Evolutionary conservation across 2,329 filamentous ascomycete species (phyloP), one percentile per base, ranked within the genome.

Genomic region (Fusarium newnesense): DNA sequence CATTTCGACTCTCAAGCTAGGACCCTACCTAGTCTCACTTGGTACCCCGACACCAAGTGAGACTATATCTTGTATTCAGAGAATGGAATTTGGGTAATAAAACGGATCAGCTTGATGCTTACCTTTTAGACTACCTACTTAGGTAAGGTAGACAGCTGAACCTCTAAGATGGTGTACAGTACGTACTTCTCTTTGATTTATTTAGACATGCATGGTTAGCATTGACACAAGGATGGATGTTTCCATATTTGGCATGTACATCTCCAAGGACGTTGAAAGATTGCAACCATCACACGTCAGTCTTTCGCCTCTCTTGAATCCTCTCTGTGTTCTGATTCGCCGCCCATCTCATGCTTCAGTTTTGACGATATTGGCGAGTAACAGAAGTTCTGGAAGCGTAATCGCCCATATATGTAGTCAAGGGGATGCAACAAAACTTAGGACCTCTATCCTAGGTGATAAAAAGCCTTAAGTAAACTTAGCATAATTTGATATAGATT

Each of bases 241-340:
- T 74, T 73, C 71, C 71, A 73, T 64, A 58, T 72, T 73, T 72
- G 70, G 70, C 50, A 60, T 69, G 21, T 21, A 28, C 37, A 42
- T 68, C 60, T 73, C 36, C 32, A 43, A 54, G 32, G 62, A 63
- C 52, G 67, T 60, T 62, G 44, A 56, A 53, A 44, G 39, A 69
- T 50, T 69, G 59, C 67, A 61, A 57, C 49, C 49, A 68, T 69
- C 67, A 64, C 63, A 74, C 71, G 71, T 74, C 71, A 74, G 71
- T 74, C 54, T 44, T 56, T 40, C 63, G 32, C 53, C 61, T 49
- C 52, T 69, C 24, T 43, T 54, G 28, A 37, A 32, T 37, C 26
- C n/a, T 52, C 24, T 46, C 47, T 60, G 28, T 43, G 16, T 37
- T 44, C n/a, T 44, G 42, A 67, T 54, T 62, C 44, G 44, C 43